Evolutionary conservation across 306 rosid genomes (phyloP).

Genomic region (Crotalaria pallida): DNA sequence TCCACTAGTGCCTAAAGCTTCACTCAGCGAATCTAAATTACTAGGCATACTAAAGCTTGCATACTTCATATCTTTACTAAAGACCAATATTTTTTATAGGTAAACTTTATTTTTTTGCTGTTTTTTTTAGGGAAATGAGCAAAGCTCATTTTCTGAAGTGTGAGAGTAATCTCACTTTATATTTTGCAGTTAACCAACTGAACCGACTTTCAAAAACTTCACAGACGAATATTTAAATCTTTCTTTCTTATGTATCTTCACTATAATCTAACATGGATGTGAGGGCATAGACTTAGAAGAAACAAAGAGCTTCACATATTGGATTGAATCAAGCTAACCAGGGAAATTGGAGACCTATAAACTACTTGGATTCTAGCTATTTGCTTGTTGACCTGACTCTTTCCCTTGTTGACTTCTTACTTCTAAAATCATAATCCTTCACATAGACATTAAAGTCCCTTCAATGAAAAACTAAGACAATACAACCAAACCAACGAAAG

Average conservation of each 20-base stretch:
- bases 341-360: conserved; percentile 39
- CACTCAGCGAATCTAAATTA: conserved; percentile 47
- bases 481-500: conserved; percentile 18
- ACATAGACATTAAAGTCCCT: conserved; percentile 2
- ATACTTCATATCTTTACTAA: conserved; percentile 40
- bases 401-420: background rate
- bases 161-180: too few relatives aligned
- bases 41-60: conserved; percentile 51
- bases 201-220: too few relatives aligned
- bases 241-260: conserved; percentile 29
- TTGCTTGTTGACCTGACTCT: background rate
- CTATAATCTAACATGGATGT: conserved; percentile 29
- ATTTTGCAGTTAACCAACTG: too few relatives aligned
- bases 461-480: background rate
- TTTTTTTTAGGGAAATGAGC: too few relatives aligned
- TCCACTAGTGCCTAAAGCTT: conserved; percentile 52
- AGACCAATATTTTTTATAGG: conserved; percentile 30
- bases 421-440: conserved; percentile 7
- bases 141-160: too few relatives aligned
- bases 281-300: conserved; percentile 34
- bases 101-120: too few relatives aligned
- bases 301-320: conserved; percentile 36
- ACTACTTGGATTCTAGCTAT: background rate
- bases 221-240: conserved; percentile 32
- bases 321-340: conserved; percentile 43